phyloP scores from a whole-genome alignment of 345 rosid species.

The Viola odorata region DNA sequence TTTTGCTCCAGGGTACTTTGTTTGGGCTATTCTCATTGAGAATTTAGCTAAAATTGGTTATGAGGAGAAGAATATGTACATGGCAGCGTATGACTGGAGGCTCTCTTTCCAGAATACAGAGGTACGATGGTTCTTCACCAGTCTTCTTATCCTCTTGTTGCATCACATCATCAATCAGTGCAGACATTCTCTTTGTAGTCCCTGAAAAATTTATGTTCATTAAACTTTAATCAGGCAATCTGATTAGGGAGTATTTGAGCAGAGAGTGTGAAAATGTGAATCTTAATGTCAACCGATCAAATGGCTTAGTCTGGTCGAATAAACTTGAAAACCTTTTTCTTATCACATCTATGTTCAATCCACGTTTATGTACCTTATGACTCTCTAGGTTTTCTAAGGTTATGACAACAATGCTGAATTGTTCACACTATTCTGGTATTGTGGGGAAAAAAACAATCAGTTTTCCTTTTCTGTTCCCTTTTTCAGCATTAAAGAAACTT shows the following conservation, averaged over 20 bases:
- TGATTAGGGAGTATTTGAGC: too few relatives aligned
- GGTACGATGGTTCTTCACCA: conserved; percentile 14
- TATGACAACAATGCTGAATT: not conserved
- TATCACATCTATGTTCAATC: not conserved
- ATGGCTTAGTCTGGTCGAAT: too few relatives aligned
- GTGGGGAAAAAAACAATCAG: not conserved
- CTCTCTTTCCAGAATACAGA: conserved; percentile 31
- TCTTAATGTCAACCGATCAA: too few relatives aligned
- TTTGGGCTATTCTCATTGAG: conserved; percentile 70
- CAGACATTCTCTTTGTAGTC: not conserved
- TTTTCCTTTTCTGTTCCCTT: not conserved
- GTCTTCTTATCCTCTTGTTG: not conserved
- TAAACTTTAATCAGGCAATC: not conserved
- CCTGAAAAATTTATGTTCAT: not conserved
- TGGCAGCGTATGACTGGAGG: conserved; percentile 31
- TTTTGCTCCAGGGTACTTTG: conserved; percentile 55
- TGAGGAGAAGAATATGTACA: conserved; percentile 50
- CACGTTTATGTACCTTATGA: not conserved
- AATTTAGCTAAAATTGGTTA: conserved; percentile 76
- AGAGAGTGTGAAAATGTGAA: too few relatives aligned
- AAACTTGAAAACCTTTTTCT: too few relatives aligned
- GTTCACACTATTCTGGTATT: conserved; percentile 1
- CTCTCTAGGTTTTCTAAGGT: not conserved
- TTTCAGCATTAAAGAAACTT: not conserved
- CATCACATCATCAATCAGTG: not conserved